Evolutionary conservation across 2,329 filamentous ascomycete genomes (phyloP).

Genomic region (Sarocladium kiliense): DNA sequence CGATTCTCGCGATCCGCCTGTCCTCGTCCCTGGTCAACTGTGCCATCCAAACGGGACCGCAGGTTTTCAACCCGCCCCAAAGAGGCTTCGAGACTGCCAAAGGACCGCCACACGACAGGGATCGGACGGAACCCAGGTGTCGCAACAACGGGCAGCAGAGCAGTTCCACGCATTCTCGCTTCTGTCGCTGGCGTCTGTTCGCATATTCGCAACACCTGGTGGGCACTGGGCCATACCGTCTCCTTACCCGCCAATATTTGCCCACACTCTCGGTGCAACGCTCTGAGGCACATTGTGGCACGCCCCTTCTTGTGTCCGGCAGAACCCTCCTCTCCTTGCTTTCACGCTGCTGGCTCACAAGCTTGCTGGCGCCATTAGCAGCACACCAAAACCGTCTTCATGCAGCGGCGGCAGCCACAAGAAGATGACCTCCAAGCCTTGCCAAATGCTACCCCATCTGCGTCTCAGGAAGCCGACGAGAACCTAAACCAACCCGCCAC

Average conservation of each 20-base stretch:
- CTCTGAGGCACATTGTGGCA: neutral
- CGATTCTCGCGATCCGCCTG: slow-evolving; percentile 6
- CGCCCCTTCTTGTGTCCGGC: neutral
- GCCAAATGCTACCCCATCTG: neutral
- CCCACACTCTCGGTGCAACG: neutral
- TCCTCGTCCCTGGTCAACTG: neutral
- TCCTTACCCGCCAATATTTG: neutral
- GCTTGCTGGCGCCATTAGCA: slow-evolving; percentile 2
- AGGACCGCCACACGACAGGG: slow-evolving; percentile 2
- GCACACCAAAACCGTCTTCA: slow-evolving; percentile 3
- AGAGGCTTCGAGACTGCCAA: neutral
- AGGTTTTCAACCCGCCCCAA: neutral
- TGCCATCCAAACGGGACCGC: neutral
- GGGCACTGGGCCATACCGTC: neutral
- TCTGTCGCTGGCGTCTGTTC: neutral
- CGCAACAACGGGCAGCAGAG: neutral
- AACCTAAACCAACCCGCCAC: neutral
- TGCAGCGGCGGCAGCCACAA: slow-evolving; percentile 7
- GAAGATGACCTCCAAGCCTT: slow-evolving; percentile 2
- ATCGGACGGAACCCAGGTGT: neutral
- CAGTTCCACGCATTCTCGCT: neutral
- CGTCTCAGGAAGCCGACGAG: neutral
- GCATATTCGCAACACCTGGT: neutral
- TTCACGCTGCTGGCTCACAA: slow-evolving; percentile 1
- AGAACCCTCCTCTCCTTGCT: neutral